These are phyloP conservation scores for Ustilago vetiveriae DNA, from an alignment of 1,284 basidiomycete species.

Conservation along the genomic window DNA sequence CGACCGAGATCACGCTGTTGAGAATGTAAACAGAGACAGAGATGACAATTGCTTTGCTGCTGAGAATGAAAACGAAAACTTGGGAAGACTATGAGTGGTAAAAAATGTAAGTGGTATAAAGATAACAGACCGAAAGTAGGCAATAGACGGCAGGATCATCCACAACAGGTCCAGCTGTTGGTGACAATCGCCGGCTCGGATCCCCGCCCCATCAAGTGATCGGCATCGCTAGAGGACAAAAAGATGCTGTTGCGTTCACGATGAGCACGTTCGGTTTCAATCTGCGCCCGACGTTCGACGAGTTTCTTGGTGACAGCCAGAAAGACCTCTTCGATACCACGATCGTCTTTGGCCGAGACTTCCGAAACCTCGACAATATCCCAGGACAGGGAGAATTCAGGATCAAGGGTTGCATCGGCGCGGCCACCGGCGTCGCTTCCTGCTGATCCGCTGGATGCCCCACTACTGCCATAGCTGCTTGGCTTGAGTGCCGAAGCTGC, in stretches of 20 bases:
- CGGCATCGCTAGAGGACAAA: constrained; percentile 9
- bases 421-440: constrained; percentile 19
- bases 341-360: constrained; percentile 54
- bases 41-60: no score
- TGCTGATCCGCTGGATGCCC: constrained; percentile 22
- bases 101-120: no score
- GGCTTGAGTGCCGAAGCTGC: constrained; percentile 8
- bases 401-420: constrained; percentile 3
- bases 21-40: no score
- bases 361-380: constrained; percentile 51
- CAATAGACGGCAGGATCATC: not conserved
- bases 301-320: constrained; percentile 50
- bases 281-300: constrained; percentile 43
- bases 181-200: constrained; percentile 2
- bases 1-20: no score
- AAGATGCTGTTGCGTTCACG: constrained; percentile 45
- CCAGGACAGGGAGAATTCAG: constrained; percentile 26
- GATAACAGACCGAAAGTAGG: no score
- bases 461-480: constrained; percentile 25
- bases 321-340: constrained; percentile 51
- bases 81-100: no score
- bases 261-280: constrained; percentile 28
- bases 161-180: constrained; percentile 43
- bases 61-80: no score
- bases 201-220: not conserved